Evolutionary conservation across 1,284 basidiomycete genomes (phyloP).

Genomic region (Tetrapyrgos nigripes): DNA sequence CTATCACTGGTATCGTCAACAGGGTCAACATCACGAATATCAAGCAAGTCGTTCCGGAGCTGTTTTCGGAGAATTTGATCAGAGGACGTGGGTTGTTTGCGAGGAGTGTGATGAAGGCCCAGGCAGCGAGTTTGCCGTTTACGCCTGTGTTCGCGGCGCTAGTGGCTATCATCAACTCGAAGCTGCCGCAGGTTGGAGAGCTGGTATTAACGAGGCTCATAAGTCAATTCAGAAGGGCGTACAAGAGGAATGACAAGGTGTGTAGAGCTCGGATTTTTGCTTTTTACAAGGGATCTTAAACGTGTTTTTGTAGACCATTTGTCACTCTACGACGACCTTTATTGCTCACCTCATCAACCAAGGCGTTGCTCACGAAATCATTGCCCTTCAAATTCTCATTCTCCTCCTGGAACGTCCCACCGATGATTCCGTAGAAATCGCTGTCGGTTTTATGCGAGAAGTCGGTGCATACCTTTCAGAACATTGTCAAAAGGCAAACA

Average conservation of each 20-base stretch:
- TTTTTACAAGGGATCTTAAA: slow-evolving; percentile 1
- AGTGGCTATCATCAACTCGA: slow-evolving; percentile 96
- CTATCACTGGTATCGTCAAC: slow-evolving; percentile 99
- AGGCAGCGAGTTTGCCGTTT: slow-evolving; percentile 95
- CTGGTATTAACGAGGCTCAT: slow-evolving; percentile 88
- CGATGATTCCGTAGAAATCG: slow-evolving; percentile 98
- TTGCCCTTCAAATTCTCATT: slow-evolving; percentile 94
- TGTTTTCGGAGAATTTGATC: slow-evolving; percentile 92
- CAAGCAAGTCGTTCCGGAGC: slow-evolving; percentile 94
- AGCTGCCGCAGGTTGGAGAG: slow-evolving; percentile 96
- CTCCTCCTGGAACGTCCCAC: slow-evolving; percentile 95
- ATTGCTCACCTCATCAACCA: slow-evolving; percentile 98
- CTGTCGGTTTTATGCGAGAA: slow-evolving; percentile 97
- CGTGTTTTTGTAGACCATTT: slow-evolving; percentile 69
- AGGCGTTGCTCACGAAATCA: slow-evolving; percentile 91
- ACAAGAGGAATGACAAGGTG: slow-evolving; percentile 98
- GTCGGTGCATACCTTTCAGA: slow-evolving; percentile 95
- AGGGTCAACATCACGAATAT: slow-evolving; percentile 97
- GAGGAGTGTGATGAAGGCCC: slow-evolving; percentile 97
- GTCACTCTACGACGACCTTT: slow-evolving; percentile 94
- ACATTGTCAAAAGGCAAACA: slow-evolving; percentile 94
- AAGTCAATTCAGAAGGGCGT: slow-evolving; percentile 94
- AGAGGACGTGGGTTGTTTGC: slow-evolving; percentile 90
- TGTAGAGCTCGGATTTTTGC: slow-evolving; percentile 28
- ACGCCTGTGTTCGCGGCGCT: slow-evolving; percentile 97